phyloP scores from a whole-genome alignment of 164 flowering plant genomes.

The Amborella trichopoda region DNA sequence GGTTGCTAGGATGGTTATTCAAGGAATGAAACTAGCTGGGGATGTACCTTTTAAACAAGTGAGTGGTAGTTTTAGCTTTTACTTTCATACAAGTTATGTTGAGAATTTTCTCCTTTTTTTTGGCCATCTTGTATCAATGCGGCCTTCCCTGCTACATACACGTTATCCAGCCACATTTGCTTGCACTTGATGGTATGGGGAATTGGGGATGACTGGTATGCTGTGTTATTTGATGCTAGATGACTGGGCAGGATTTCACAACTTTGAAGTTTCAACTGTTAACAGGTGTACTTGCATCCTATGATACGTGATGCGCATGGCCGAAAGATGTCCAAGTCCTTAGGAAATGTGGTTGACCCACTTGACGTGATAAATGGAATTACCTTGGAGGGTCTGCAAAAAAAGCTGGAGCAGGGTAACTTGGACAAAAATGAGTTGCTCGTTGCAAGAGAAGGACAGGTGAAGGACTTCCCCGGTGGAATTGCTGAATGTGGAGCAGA shows the following conservation, averaged over 20 bases:
- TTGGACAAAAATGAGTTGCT: constrained; percentile 50
- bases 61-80: constrained; percentile 6
- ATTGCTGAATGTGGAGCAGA: constrained; percentile 93
- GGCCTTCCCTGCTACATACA: too few species aligned
- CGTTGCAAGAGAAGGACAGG: constrained; percentile 72
- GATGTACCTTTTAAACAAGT: constrained; percentile 94
- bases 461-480: constrained; percentile 76
- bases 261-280: too few species aligned
- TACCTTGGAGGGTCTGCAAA: constrained; percentile 69
- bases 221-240: too few species aligned
- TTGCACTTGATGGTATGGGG: too few species aligned
- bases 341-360: constrained; percentile 96
- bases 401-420: constrained; percentile 83
- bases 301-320: constrained; percentile 99
- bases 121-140: too few species aligned
- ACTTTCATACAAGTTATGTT: too few species aligned
- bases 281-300: constrained; percentile 95
- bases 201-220: too few species aligned
- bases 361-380: constrained; percentile 89
- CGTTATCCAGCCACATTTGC: too few species aligned
- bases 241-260: too few species aligned
- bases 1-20: constrained; percentile 99
- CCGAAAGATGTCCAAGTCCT: constrained; percentile 98
- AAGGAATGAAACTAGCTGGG: constrained; percentile 50
- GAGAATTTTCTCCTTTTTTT: too few species aligned